Evolutionary conservation across 148 eudicot genomes (phyloP).

Genomic region (Rhododendron williamsianum): DNA sequence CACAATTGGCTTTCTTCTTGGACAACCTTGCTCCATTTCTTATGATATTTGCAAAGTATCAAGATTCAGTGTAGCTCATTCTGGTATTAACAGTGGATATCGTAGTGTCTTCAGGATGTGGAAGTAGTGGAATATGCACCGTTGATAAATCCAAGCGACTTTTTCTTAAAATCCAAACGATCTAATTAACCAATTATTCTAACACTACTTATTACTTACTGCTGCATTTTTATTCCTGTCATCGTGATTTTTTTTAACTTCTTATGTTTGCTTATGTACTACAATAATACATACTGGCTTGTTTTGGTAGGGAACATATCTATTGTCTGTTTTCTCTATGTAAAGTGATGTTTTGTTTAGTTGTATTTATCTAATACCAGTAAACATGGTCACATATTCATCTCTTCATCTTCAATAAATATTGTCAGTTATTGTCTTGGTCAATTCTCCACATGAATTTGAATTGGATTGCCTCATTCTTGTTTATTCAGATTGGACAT

Average conservation of each 20-base stretch:
- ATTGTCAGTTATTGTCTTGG: background rate
- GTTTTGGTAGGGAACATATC: background rate
- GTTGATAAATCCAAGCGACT: background rate
- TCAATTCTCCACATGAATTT: background rate
- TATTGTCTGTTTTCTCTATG: background rate
- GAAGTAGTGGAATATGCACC: background rate
- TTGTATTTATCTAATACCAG: background rate
- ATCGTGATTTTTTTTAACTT: background rate
- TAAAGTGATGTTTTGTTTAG: background rate
- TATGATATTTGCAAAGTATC: background rate
- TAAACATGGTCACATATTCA: background rate
- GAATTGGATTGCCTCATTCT: constrained; percentile 10
- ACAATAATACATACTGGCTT: background rate
- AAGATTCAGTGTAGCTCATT: background rate
- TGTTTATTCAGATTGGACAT: constrained; percentile 75
- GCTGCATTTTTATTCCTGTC: background rate
- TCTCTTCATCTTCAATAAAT: background rate
- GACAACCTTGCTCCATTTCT: background rate
- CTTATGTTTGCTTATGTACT: background rate
- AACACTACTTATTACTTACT: background rate
- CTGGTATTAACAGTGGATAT: background rate
- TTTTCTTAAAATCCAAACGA: background rate
- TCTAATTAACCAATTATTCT: background rate
- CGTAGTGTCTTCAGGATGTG: background rate
- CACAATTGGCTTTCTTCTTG: background rate